Conservation (phyloP, 1,284 basidiomycete genomes). For the Filobasidium uniguttulatum region DNA sequence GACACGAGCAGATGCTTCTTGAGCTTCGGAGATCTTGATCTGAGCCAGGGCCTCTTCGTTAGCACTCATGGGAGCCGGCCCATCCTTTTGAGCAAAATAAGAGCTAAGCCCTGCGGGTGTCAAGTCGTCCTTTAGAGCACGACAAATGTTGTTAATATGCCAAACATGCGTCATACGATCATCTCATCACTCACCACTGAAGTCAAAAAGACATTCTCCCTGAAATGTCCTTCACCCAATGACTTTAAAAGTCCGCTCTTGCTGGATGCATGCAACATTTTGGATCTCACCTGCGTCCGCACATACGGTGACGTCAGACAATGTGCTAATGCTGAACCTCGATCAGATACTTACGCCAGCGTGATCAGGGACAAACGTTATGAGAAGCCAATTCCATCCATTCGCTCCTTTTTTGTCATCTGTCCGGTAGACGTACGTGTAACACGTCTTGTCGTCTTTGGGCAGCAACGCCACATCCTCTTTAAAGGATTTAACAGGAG, state of each 20-base stretch:
- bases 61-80: constrained; percentile 64
- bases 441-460: constrained; percentile 29
- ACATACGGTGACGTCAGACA: neutral
- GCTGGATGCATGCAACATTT: constrained; percentile 90
- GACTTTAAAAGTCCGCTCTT: constrained; percentile 57
- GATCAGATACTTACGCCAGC: constrained; percentile 26
- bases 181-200: constrained; percentile 24
- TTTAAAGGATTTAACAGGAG: constrained; percentile 24
- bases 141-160: no score
- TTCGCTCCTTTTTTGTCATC: constrained; percentile 25
- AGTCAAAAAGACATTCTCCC: constrained; percentile 63
- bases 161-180: neutral
- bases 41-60: constrained; percentile 67
- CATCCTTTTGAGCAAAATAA: constrained; percentile 56
- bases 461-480: constrained; percentile 30
- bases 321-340: neutral
- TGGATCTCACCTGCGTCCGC: constrained; percentile 27
- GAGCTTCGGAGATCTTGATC: constrained; percentile 54
- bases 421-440: constrained; percentile 33
- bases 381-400: constrained; percentile 35
- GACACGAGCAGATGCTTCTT: constrained; percentile 20
- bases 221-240: constrained; percentile 61
- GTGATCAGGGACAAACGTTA: constrained; percentile 36
- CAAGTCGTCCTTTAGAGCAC: constrained; percentile 29
- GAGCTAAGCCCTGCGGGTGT: constrained; percentile 49